Base-by-base conservation (phyloP, 345 rosid species). In the Sapria himalayana region DNA sequence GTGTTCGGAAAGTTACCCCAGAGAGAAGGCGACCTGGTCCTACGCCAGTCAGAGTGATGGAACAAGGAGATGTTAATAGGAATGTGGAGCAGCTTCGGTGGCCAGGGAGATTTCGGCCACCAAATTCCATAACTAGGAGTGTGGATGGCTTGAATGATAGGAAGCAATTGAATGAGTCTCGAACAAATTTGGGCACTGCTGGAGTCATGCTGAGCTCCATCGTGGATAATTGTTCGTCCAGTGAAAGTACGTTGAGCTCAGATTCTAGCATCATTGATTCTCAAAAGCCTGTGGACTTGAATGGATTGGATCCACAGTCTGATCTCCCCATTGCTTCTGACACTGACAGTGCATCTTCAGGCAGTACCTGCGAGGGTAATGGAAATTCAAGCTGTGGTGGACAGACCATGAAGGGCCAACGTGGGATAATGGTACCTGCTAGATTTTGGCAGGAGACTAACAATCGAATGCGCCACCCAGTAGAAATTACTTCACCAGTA, bases 341-440 rank as follows among this genome's bases (percentile, higher is more conserved):
- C 57, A 63, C 79, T 34, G 99, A 84, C 37, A 80, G 92, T 51
- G 73, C 71, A 24, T 84, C 95, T 46, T 77, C 99, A 29, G 75
- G 75, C 44, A 64, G 85, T 57, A 65, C 73, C 65, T 70, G 43
- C 22, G 78, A 60, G 35, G 56, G 55, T 43, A 40, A 22, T 29
- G 29, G 40, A 9, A 52, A 49, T 34, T 39, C 43, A 34, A 43
- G 24, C 39, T 55, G 43, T 33, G 54, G 47, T 9, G 49, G 58
- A 32, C 56, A 61, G 32, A 49, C 29, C 17, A 63, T 41, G 22
- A 55, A 56, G 15, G 73, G 65, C 19, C 42, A 49, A 9, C 41
- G 61, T 25, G 74, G 72, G 14, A 39, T 54, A 36, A 43, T 57
- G 22, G 70, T 63, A 24, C 74, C 73, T 1, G 85, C 69, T 1